Evolutionary conservation across 129 eudicot species (phyloP).

Genomic region (Silybum marianum): DNA sequence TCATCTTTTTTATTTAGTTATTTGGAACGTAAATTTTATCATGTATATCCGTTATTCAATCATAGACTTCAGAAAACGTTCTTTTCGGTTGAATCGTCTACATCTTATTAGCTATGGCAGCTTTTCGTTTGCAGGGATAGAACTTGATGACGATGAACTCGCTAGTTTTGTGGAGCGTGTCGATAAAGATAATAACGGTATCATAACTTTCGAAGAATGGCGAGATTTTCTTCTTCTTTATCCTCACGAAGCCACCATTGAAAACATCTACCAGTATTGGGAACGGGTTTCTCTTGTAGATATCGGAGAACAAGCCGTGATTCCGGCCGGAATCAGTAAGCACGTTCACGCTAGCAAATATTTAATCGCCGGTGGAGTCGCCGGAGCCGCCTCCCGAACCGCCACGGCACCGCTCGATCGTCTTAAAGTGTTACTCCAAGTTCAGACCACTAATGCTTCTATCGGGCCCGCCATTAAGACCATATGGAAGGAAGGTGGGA

Average conservation of each 20-base stretch:
- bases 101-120: constrained; percentile 90
- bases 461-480: constrained; percentile 57
- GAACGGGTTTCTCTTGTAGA: constrained; percentile 91
- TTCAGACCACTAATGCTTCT: constrained; percentile 68
- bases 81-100: constrained; percentile 38
- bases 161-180: constrained; percentile 94
- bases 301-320: constrained; percentile 94
- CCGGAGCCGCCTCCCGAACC: constrained; percentile 96
- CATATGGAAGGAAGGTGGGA: constrained; percentile 84
- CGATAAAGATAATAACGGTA: constrained; percentile 91
- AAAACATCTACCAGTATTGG: constrained; percentile 89
- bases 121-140: constrained; percentile 80
- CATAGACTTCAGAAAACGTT: neutral
- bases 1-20: too few relatives aligned
- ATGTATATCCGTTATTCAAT: neutral
- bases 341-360: constrained; percentile 84
- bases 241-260: constrained; percentile 94
- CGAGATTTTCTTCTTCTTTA: constrained; percentile 90
- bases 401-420: constrained; percentile 98
- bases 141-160: constrained; percentile 85
- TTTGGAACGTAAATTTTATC: neutral
- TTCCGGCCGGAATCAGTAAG: constrained; percentile 89
- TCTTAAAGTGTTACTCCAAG: constrained; percentile 82
- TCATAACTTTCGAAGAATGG: constrained; percentile 98
- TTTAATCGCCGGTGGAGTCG: constrained; percentile 92